phyloP scores from a whole-genome alignment of 164 flowering plant species.

The Euptelea pleiosperma region DNA sequence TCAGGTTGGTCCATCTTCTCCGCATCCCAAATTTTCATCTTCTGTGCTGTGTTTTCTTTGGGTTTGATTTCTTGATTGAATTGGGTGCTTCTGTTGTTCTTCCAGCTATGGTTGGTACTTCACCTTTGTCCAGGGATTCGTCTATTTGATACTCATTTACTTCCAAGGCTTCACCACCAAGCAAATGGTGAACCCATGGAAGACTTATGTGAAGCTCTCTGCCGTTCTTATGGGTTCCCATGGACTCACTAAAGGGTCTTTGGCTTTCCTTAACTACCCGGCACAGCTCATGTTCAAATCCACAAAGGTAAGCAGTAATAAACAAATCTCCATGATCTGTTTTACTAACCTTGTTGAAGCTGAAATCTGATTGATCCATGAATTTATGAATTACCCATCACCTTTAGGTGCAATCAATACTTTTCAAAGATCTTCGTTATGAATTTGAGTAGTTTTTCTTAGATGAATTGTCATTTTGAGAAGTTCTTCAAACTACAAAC shows the following conservation, averaged over 20 bases:
- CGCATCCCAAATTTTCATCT: not conserved
- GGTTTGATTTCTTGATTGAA: slow-evolving; percentile 3
- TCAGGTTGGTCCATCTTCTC: slow-evolving; percentile 44
- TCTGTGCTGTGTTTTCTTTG: not conserved
- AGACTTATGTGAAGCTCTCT: slow-evolving; percentile 69
- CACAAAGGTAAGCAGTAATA: slow-evolving; percentile 56
- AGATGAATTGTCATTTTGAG: not conserved
- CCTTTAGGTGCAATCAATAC: not conserved
- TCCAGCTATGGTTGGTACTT: slow-evolving; percentile 96
- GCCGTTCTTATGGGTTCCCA: slow-evolving; percentile 92
- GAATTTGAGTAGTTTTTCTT: too few relatives aligned
- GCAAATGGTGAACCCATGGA: slow-evolving; percentile 91
- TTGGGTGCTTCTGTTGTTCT: slow-evolving; percentile 7
- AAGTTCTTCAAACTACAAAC: too few relatives aligned
- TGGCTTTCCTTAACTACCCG: slow-evolving; percentile 89
- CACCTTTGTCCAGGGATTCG: slow-evolving; percentile 88
- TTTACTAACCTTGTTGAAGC: not conserved
- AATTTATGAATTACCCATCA: not conserved
- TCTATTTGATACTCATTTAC: slow-evolving; percentile 58
- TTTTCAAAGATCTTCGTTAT: not conserved
- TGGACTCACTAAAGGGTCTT: slow-evolving; percentile 88
- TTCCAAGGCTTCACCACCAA: slow-evolving; percentile 81
- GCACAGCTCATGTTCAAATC: slow-evolving; percentile 97
- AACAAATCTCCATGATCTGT: not conserved
- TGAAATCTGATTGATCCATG: not conserved